These are phyloP conservation scores for Fraxinus cuspidata DNA, from an alignment of 257 asterid genomes.

Conservation along the genomic window DNA sequence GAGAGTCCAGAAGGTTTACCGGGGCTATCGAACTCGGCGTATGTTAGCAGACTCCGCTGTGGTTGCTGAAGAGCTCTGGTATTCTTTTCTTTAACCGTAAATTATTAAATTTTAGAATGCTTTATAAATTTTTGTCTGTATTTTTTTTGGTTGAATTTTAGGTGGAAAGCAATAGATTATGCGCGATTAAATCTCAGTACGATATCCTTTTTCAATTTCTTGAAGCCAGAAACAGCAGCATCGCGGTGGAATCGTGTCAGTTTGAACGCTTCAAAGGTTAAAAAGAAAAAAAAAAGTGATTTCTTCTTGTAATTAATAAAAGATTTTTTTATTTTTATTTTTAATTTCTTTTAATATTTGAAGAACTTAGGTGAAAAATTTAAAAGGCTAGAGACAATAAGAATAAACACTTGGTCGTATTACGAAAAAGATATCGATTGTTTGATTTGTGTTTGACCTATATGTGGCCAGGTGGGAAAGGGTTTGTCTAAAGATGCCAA, in stretches of 20 bases:
- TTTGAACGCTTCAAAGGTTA: constrained; percentile 84
- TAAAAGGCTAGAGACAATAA: not conserved
- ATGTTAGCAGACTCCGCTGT: constrained; percentile 98
- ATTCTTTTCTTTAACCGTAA: constrained; percentile 1
- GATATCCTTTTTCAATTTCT: constrained; percentile 80
- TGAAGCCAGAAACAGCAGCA: constrained; percentile 78
- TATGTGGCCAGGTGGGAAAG: constrained; percentile 80
- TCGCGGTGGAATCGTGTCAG: constrained; percentile 84
- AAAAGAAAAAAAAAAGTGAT: not conserved
- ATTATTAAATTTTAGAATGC: not conserved
- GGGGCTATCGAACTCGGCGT: constrained; percentile 91
- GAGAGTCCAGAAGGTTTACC: constrained; percentile 83
- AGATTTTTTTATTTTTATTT: not conserved
- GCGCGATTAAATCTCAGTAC: constrained; percentile 52
- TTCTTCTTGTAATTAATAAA: not conserved
- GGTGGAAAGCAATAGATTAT: constrained; percentile 80
- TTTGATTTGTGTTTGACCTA: constrained; percentile 21
- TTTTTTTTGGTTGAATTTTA: constrained; percentile 14
- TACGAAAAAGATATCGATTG: not conserved
- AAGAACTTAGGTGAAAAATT: not conserved
- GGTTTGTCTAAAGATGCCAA: constrained; percentile 76
- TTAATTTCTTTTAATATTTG: no score
- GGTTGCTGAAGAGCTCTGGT: constrained; percentile 94
- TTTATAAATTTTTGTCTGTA: no score
- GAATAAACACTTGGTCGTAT: constrained; percentile 19